phyloP scores from a whole-genome alignment of 208 protist genomes.

The Wallacemonas collosoma region DNA sequence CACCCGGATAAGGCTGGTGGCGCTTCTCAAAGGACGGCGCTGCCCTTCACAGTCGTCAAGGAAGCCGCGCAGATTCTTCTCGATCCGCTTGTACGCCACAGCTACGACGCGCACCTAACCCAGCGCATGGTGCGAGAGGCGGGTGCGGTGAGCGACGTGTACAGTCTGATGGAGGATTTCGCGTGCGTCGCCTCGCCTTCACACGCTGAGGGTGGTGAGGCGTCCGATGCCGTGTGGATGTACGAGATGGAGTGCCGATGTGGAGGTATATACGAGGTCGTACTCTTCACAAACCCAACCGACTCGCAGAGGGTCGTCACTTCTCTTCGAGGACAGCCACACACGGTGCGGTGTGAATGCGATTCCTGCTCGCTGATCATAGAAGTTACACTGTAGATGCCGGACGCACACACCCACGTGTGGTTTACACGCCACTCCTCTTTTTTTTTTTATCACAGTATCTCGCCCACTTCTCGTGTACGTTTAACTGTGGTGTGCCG shows the following conservation, averaged over 20 bases:
- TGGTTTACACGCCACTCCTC: too few species aligned
- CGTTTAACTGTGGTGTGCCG: too few species aligned
- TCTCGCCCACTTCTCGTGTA: too few species aligned
- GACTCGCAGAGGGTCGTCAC: too few species aligned
- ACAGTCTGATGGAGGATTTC: constrained; percentile 60
- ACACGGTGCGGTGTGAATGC: constrained; percentile 38
- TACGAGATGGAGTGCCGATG: constrained; percentile 78
- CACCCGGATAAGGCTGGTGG: constrained; percentile 67
- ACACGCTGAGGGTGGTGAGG: constrained; percentile 7
- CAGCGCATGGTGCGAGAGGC: constrained; percentile 41
- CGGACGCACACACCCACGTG: too few species aligned
- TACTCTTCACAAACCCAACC: constrained; percentile 26
- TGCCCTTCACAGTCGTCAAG: constrained; percentile 62
- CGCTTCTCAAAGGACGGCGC: not conserved
- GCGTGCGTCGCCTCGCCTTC: constrained; percentile 22
- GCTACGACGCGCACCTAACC: constrained; percentile 48
- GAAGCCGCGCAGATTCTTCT: constrained; percentile 71
- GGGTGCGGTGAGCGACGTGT: constrained; percentile 65
- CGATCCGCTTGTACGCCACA: constrained; percentile 49
- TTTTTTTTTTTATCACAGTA: not conserved
- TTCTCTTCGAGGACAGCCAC: not conserved
- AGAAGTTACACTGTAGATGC: constrained; percentile 29
- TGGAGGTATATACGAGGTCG: constrained; percentile 73
- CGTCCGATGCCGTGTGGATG: constrained; percentile 29
- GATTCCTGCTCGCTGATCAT: constrained; percentile 85